phyloP scores from a whole-genome alignment of 371 early-diverging fungal genomes.

The Phascolomyces articulosus region DNA sequence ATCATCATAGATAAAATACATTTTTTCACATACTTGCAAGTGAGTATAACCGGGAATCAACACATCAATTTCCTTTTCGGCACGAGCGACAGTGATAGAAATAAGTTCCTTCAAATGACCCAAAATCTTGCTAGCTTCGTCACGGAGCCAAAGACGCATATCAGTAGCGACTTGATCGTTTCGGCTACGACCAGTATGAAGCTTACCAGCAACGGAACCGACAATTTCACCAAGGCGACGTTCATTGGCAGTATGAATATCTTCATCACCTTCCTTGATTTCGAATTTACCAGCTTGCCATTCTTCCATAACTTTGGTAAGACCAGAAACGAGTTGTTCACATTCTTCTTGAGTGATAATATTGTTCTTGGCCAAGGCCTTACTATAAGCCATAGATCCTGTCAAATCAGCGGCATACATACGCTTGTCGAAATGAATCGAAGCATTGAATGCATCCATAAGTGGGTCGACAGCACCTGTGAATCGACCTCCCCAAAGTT shows the following conservation, averaged over 20 bases:
- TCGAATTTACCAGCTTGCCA: constrained; percentile 83
- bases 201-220: constrained; percentile 92
- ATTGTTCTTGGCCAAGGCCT: constrained; percentile 73
- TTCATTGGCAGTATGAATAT: constrained; percentile 98
- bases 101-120: constrained; percentile 77
- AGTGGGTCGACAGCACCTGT: constrained; percentile 91
- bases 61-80: constrained; percentile 86
- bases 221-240: constrained; percentile 93
- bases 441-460: constrained; percentile 96
- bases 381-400: constrained; percentile 92
- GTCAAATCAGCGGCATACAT: constrained; percentile 89
- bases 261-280: constrained; percentile 87
- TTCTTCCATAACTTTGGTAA: constrained; percentile 76
- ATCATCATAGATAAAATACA: too few relatives aligned
- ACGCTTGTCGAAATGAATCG: constrained; percentile 90
- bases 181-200: constrained; percentile 94
- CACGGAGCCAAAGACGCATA: constrained; percentile 93
- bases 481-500: constrained; percentile 71
- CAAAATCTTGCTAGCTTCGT: constrained; percentile 68
- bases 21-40: constrained; percentile 65
- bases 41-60: constrained; percentile 98
- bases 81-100: constrained; percentile 71
- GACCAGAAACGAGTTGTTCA: constrained; percentile 73
- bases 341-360: constrained; percentile 82
- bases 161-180: constrained; percentile 99